These are phyloP conservation scores for Eucalyptus marginata DNA, from an alignment of 345 rosid species.

Conservation along the genomic window DNA sequence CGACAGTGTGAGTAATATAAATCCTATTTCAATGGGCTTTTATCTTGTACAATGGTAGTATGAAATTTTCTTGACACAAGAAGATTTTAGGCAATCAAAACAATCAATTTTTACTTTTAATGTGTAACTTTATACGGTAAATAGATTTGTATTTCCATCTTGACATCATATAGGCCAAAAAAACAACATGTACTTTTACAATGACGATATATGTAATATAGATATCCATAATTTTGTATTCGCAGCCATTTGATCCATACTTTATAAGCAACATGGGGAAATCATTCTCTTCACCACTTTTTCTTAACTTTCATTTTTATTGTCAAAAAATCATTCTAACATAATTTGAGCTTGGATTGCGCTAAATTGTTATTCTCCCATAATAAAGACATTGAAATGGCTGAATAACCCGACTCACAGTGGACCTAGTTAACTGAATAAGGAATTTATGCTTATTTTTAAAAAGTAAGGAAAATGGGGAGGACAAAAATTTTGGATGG, in stretches of 20 bases:
- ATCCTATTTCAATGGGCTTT: too few relatives aligned
- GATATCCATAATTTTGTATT: not conserved
- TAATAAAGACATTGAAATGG: not conserved
- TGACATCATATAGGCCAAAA: too few relatives aligned
- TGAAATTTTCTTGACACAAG: not conserved
- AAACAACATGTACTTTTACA: not conserved
- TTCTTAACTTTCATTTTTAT: not conserved
- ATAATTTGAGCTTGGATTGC: not conserved
- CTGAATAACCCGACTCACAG: too few relatives aligned
- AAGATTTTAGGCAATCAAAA: too few relatives aligned
- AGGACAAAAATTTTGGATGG: not conserved
- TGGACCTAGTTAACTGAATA: not conserved
- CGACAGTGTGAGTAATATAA: too few relatives aligned
- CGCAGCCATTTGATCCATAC: accelerated
- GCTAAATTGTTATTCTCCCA: not conserved
- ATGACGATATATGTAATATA: not conserved
- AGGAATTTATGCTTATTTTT: not conserved
- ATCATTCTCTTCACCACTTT: not conserved
- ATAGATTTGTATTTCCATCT: not conserved
- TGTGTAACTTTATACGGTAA: accelerated
- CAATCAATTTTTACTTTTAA: not conserved
- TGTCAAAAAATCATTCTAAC: not conserved
- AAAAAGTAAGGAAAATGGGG: not conserved
- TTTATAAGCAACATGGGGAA: not conserved
- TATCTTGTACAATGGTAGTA: not conserved